Percentiles rank a stretch among this genome's conserved stretches.
Evolutionary conservation across 1,284 basidiomycete species (phyloP).

Genomic region (Boletus calvinii): DNA sequence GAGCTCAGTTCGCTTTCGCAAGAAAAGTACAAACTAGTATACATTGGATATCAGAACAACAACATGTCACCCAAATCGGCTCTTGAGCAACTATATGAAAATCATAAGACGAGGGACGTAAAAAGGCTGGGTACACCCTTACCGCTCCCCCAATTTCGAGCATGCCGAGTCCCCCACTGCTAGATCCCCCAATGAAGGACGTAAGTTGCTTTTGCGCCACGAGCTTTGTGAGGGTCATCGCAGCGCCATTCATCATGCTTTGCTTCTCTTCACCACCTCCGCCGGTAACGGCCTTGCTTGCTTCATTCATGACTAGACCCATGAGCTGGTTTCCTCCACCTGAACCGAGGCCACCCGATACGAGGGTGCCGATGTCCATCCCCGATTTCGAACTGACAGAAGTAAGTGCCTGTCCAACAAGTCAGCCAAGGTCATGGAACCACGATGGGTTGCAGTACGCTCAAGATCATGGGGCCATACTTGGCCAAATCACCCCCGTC

Average conservation of each 20-base stretch:
- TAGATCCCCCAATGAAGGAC: constrained; percentile 50
- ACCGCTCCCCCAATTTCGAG: constrained; percentile 55
- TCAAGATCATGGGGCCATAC: constrained; percentile 25
- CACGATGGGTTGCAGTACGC: constrained; percentile 10
- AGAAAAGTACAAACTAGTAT: neutral
- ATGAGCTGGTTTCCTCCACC: constrained; percentile 62
- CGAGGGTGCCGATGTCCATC: constrained; percentile 15
- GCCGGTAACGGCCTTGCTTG: constrained; percentile 71
- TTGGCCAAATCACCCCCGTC: constrained; percentile 13
- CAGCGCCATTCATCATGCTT: constrained; percentile 78
- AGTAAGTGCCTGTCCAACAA: constrained; percentile 21
- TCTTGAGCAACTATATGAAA: constrained; percentile 31
- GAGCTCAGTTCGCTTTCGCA: neutral
- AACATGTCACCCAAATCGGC: constrained; percentile 39
- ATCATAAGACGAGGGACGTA: neutral
- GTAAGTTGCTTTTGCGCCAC: constrained; percentile 66
- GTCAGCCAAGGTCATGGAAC: constrained; percentile 11
- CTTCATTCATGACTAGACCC: constrained; percentile 82
- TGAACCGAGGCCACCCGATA: constrained; percentile 40
- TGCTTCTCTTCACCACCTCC: constrained; percentile 70
- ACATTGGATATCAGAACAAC: neutral
- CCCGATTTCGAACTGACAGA: constrained; percentile 22
- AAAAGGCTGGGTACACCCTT: neutral
- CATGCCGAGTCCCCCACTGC: constrained; percentile 62
- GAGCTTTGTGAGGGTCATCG: constrained; percentile 82